These are phyloP conservation scores for Endoconidiophora polonica DNA, from an alignment of 2,329 filamentous ascomycete genomes.

Conservation along the genomic window DNA sequence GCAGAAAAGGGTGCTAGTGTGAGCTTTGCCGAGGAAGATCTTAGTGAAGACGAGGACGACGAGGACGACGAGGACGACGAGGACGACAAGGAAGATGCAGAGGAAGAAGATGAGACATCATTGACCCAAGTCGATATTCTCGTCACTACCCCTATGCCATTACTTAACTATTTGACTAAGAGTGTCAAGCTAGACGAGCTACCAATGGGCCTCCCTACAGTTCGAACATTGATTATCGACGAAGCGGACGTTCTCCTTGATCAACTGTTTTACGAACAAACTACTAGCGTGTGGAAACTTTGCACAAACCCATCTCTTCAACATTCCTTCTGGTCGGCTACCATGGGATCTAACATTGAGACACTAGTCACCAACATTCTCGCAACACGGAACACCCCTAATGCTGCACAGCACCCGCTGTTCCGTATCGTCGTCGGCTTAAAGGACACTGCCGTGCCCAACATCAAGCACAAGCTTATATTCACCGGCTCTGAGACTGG, in stretches of 20 bases:
- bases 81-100: slow-evolving; percentile 21
- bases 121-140: slow-evolving; percentile 22
- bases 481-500: slow-evolving; percentile 89
- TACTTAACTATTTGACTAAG: slow-evolving; percentile 53
- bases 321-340: slow-evolving; percentile 84
- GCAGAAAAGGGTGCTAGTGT: slow-evolving; percentile 26
- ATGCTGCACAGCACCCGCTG: slow-evolving; percentile 31
- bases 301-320: slow-evolving; percentile 55
- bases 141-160: slow-evolving; percentile 35
- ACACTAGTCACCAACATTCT: slow-evolving; percentile 56
- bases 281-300: slow-evolving; percentile 64
- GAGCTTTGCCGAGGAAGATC: slow-evolving; percentile 21
- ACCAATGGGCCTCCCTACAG: slow-evolving; percentile 41
- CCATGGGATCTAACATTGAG: slow-evolving; percentile 89
- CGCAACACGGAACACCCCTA: slow-evolving; percentile 25
- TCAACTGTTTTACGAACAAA: slow-evolving; percentile 78
- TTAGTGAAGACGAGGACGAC: slow-evolving; percentile 21
- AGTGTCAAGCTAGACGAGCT: slow-evolving; percentile 17
- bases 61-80: slow-evolving; percentile 22
- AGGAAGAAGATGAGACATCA: slow-evolving; percentile 4
- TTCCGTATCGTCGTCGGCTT: slow-evolving; percentile 84
- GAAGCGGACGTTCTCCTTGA: slow-evolving; percentile 93
- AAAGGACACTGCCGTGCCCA: slow-evolving; percentile 89
- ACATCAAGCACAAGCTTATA: slow-evolving; percentile 71
- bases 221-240: slow-evolving; percentile 66